A percentile compares a stretch with the other conserved stretches of the same genome.
phyloP scores from a whole-genome alignment of 495 filamentous ascomycete genomes.

The Hyaloscypha hepaticicola region DNA sequence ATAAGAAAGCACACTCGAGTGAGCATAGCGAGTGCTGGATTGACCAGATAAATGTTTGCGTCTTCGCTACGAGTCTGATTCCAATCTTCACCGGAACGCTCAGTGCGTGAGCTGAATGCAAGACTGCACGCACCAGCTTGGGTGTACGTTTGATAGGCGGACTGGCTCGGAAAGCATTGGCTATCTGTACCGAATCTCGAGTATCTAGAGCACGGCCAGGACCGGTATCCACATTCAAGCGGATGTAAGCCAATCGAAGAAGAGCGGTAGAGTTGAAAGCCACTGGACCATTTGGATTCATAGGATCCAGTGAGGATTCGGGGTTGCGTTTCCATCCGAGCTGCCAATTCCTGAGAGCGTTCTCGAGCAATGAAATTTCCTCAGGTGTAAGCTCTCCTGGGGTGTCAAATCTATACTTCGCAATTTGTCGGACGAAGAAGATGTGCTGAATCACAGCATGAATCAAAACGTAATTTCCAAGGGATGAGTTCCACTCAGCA shows the following conservation, averaged over 20 bases:
- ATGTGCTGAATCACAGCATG: slow-evolving; percentile 68
- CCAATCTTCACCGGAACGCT: slow-evolving; percentile 66
- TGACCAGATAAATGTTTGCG: slow-evolving; percentile 66
- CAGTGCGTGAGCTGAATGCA: slow-evolving; percentile 66
- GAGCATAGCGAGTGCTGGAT: slow-evolving; percentile 70
- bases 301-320: slow-evolving; percentile 51
- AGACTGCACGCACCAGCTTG: slow-evolving; percentile 57
- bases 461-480: slow-evolving; percentile 68
- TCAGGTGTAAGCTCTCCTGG: slow-evolving; percentile 29
- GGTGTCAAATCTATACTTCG: slow-evolving; percentile 52
- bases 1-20: slow-evolving; percentile 65
- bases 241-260: slow-evolving; percentile 63
- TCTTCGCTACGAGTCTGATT: slow-evolving; percentile 65
- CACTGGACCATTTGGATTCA: slow-evolving; percentile 55
- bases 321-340: slow-evolving; percentile 57
- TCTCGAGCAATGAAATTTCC: slow-evolving; percentile 46
- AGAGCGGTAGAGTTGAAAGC: slow-evolving; percentile 67
- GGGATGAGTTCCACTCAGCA: slow-evolving; percentile 52
- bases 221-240: slow-evolving; percentile 60
- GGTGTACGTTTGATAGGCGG: slow-evolving; percentile 57
- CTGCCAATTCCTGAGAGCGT: slow-evolving; percentile 61
- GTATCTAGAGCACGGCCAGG: slow-evolving; percentile 61
- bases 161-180: slow-evolving; percentile 55
- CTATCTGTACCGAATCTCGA: slow-evolving; percentile 59
- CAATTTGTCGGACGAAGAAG: slow-evolving; percentile 61